phyloP scores from a whole-genome alignment of 108 stramenopile genomes.

The Cylindrotheca closterium region DNA sequence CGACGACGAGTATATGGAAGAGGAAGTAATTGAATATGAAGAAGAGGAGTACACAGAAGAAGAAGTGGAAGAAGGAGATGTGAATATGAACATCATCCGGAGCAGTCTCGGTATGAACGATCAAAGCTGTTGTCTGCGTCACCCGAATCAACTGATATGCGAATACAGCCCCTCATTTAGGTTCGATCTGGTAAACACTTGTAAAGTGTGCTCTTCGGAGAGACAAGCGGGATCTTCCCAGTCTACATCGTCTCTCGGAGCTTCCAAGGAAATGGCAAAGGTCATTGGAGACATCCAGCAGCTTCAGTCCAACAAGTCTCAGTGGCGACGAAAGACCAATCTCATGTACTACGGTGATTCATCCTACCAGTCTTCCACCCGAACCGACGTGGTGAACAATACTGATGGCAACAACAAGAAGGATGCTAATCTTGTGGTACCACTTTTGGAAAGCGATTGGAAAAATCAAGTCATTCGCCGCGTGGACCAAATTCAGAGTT shows the following conservation, averaged over 20 bases:
- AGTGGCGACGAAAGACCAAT: constrained; percentile 23
- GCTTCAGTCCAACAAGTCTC: constrained; percentile 24
- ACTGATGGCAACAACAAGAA: constrained; percentile 1
- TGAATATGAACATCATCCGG: not conserved
- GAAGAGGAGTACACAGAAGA: no score
- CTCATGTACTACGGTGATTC: constrained; percentile 6
- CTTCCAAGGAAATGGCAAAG: constrained; percentile 2
- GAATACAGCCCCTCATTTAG: not conserved
- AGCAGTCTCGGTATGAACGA: not conserved
- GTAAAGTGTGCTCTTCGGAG: constrained; percentile 26
- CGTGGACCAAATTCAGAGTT: constrained; percentile 14
- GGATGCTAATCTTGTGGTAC: constrained; percentile 12
- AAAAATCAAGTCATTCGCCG: constrained; percentile 1
- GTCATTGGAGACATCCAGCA: constrained; percentile 20
- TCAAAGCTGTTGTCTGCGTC: constrained; percentile 10
- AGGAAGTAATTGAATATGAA: no score
- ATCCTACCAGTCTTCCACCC: not conserved
- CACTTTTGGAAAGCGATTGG: constrained; percentile 15
- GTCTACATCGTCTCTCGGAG: not conserved
- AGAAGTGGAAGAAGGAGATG: not conserved
- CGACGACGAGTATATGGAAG: no score
- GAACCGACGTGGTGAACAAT: not conserved
- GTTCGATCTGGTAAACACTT: constrained; percentile 9
- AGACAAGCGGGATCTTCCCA: not conserved
- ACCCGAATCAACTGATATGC: constrained; percentile 24